Evolutionary conservation across 1,284 basidiomycete species (phyloP), one percentile per base, ranked within the genome.

Genomic region (Cystobasidiaceae sp.): DNA sequence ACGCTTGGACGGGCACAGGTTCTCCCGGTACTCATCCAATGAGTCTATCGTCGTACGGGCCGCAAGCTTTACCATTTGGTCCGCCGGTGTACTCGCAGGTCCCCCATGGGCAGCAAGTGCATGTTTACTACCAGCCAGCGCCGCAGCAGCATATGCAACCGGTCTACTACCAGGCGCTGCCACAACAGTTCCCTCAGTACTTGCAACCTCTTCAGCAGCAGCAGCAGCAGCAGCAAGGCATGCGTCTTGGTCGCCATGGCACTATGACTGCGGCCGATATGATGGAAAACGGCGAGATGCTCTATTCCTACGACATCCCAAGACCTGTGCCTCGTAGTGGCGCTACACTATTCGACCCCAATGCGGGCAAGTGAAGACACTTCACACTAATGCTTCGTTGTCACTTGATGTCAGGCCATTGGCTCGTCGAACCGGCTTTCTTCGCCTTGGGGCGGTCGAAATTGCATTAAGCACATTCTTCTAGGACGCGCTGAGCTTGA

Each of bases 241-340:
- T 46, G 28, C 43, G 9, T 7, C 44, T 19, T 3, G 19, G 23
- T 17, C 41, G 23, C n/a, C 9, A n/a, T 7, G 37, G 61, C 17
- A 52, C 39, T 3, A 56, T 64, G 61, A 64, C 61, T 13, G 34
- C 51, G 7, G 52, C 51, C 6, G 61, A 64, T 11, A 55, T 64
- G 49, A 48, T 64, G 25, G 61, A 51, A 4, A 64, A 43, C 21
- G 61, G 61, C 19, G 61, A 64, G 25, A 64, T 64, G 61, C 52
- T 64, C 28, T 64, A 64, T 56, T 55, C 51, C 23, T 56, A 64
- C 28, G 61, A 64, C 27, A 27, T 64, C n/a, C 61, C 61, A 2
- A 39, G 61, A 9, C 61, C 61, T 3, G 61, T 64, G 2, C 61
- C 61, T 7, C 41, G 61, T 0, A 64, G 61, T 30, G 61, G 61